phyloP scores from a whole-genome alignment of 257 asterid species.

The Leonotis leonurus region DNA sequence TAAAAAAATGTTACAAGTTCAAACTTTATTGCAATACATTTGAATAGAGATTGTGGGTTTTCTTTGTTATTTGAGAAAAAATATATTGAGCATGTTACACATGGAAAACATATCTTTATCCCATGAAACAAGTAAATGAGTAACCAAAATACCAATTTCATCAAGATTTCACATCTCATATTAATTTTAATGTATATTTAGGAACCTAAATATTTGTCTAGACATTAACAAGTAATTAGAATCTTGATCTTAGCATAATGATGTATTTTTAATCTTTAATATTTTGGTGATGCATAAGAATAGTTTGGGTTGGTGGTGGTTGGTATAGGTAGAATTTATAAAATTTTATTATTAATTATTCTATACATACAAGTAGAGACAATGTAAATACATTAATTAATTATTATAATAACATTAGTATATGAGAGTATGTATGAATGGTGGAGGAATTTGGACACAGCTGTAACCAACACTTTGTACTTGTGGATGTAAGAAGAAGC shows the following conservation, averaged over 20 bases:
- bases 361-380: neutral
- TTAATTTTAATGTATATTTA: too few relatives aligned
- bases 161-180: neutral
- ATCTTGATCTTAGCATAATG: slow-evolving; percentile 5
- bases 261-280: neutral
- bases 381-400: too few relatives aligned
- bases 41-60: too few relatives aligned
- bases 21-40: too few relatives aligned
- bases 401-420: too few relatives aligned
- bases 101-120: too few relatives aligned
- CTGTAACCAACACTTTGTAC: slow-evolving; percentile 47
- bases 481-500: slow-evolving; percentile 18
- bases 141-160: too few relatives aligned
- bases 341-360: neutral
- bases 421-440: neutral
- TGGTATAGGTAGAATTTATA: slow-evolving; percentile 11
- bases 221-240: neutral
- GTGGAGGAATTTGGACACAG: slow-evolving; percentile 48
- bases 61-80: too few relatives aligned
- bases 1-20: too few relatives aligned
- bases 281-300: slow-evolving; percentile 8
- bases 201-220: neutral
- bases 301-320: slow-evolving; percentile 19
- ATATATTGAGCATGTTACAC: too few relatives aligned
- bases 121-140: too few relatives aligned